phyloP scores from a whole-genome alignment of 148 eudicot species.

The Rhododendron kiyosumense region DNA sequence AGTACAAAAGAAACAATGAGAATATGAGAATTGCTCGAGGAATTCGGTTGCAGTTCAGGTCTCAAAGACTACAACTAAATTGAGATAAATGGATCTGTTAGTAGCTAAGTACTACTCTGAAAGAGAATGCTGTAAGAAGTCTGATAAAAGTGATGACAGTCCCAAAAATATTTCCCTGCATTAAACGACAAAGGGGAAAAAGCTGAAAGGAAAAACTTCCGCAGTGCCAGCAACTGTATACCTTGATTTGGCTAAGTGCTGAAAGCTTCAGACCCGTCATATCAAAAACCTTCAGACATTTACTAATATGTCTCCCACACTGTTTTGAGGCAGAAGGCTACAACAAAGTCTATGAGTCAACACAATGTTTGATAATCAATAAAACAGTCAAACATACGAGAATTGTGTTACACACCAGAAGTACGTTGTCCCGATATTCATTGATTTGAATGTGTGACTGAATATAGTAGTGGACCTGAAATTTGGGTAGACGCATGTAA shows the following conservation, averaged over 20 bases:
- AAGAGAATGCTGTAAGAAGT: background rate
- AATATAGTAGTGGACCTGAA: slow-evolving; percentile 71
- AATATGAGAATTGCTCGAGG: background rate
- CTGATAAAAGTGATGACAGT: background rate
- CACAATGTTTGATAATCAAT: background rate
- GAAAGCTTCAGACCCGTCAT: slow-evolving; percentile 90
- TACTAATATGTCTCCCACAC: slow-evolving; percentile 55
- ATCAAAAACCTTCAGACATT: slow-evolving; percentile 79
- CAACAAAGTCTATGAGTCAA: background rate
- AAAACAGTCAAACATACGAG: background rate
- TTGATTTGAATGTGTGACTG: slow-evolving; percentile 93
- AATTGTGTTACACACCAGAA: slow-evolving; percentile 48
- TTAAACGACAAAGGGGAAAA: background rate
- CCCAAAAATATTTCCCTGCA: background rate
- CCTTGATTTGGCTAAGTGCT: slow-evolving; percentile 81
- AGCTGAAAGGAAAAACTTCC: background rate
- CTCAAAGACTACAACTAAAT: background rate
- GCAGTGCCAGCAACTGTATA: slow-evolving; percentile 16
- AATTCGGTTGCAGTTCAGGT: background rate
- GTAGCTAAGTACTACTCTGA: background rate
- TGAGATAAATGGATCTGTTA: background rate
- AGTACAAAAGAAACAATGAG: background rate
- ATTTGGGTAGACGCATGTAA: slow-evolving; percentile 8
- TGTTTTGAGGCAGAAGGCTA: slow-evolving; percentile 72
- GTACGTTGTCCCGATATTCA: slow-evolving; percentile 81